Conservation (phyloP, 805 yeast species). For the Ogataea salicorniae region DNA sequence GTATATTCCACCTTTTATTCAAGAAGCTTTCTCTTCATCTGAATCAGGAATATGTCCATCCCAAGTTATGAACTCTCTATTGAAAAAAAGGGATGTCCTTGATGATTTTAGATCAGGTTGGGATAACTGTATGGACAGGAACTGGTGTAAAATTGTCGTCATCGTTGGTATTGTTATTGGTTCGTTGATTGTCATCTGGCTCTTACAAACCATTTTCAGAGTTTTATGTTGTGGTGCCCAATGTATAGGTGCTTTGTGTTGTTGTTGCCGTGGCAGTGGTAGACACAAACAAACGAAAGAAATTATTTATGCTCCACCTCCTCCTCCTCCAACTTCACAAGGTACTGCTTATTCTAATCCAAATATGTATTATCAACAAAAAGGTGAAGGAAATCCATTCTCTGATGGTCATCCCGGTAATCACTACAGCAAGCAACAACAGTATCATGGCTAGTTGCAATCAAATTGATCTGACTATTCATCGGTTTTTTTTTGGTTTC, state of each 20-base stretch:
- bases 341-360: constrained; percentile 26
- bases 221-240: constrained; percentile 55
- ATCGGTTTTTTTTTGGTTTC: neutral
- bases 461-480: neutral
- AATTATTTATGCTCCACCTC: constrained; percentile 12
- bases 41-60: constrained; percentile 19
- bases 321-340: constrained; percentile 18
- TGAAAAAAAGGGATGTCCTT: constrained; percentile 11
- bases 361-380: constrained; percentile 28
- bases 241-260: constrained; percentile 47
- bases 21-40: constrained; percentile 10
- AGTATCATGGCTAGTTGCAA: constrained; percentile 5
- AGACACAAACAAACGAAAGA: constrained; percentile 1
- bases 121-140: constrained; percentile 79
- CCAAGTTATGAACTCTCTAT: constrained; percentile 8
- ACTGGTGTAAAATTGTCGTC: constrained; percentile 68
- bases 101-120: constrained; percentile 33
- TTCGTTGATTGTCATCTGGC: constrained; percentile 48
- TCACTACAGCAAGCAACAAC: constrained; percentile 7
- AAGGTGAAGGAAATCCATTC: constrained; percentile 10
- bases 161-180: constrained; percentile 68
- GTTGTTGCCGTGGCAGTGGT: constrained; percentile 28
- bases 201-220: constrained; percentile 48
- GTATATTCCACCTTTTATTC: constrained; percentile 18
- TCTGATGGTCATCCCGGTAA: neutral